Evolutionary conservation across 345 rosid species (phyloP).

Genomic region (Melaleuca quinquenervia): DNA sequence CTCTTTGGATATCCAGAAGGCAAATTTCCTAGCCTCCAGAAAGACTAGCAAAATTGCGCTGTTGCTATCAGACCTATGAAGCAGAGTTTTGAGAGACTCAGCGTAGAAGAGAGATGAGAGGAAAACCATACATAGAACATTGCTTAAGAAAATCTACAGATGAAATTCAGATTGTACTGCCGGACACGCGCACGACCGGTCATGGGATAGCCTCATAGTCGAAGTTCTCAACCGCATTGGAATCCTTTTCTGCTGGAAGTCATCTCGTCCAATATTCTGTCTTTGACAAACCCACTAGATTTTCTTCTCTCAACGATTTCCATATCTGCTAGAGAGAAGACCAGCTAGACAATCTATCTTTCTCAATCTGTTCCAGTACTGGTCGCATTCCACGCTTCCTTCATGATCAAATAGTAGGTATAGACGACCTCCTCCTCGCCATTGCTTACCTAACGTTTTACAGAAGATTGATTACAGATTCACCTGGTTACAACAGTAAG

Average conservation of each 20-base stretch:
- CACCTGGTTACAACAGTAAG: too few relatives aligned
- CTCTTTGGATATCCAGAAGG: background rate
- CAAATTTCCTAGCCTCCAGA: background rate
- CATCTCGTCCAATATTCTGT: conserved; percentile 23
- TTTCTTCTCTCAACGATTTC: background rate
- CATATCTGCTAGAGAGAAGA: conserved; percentile 24
- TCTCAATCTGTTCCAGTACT: conserved; percentile 36
- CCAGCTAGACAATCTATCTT: conserved; percentile 27
- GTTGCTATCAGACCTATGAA: background rate
- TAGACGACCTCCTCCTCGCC: conserved; percentile 59
- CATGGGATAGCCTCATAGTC: background rate
- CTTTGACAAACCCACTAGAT: background rate
- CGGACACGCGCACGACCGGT: too few relatives aligned
- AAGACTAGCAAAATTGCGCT: background rate
- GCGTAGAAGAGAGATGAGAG: background rate
- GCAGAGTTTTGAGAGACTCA: background rate
- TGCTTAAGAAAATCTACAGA: background rate
- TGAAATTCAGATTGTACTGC: background rate
- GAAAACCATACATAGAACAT: background rate
- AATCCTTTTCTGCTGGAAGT: conserved; percentile 2
- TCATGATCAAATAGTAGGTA: conserved; percentile 48
- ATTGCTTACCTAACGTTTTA: too few relatives aligned
- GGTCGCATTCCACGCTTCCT: conserved; percentile 40
- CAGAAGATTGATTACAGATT: too few relatives aligned
- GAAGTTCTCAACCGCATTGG: conserved; percentile 6